Evolutionary conservation across 352 stramenopile species (phyloP), one percentile per base, ranked within the genome.

Genomic region (Globisporangium iwayamae): DNA sequence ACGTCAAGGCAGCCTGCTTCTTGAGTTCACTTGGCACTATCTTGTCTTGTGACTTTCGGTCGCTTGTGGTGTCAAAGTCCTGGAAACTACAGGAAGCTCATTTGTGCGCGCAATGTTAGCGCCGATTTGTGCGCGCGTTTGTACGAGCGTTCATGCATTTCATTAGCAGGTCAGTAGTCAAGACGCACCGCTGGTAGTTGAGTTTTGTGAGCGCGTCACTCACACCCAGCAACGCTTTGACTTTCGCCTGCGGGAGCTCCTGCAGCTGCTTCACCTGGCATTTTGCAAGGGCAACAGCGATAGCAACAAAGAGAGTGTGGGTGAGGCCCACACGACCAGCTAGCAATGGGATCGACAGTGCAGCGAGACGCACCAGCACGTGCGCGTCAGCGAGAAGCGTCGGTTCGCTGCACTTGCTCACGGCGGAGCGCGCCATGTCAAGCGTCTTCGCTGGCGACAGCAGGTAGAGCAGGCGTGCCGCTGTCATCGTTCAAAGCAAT

Each of bases 401-500:
- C 16, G 84, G 81, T 22, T 85, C 67, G 0, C 73, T 83, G 56
- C 75, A 79, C 47, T 66, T 39, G 4, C 55, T 54, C 32, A 83
- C 55, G 22, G 53, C 62, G 1, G 75, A 48, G 39, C 56, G 43
- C 20, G 81, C 70, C 73, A 93, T 77, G 61, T 94, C 84, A 52
- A 97, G 71, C 34, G 88, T 96, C 81, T 97, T 97, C 34, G 90
- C 89, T 16, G 90, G 90, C 36, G 90, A 97, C 47, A 97, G 75
- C 68, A 97, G 69, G 32, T 87, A 91, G 43, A 94, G 61, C 16
- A 97, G 62, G 6, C 78, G 76, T 20, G 71, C 68, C 16, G 50
- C 58, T 56, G 58, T 74, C 20, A 45, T 51, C n/a, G 45, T 65
- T 57, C 32, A 36, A 36, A 36, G 32, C 32, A 36, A 36, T 36